These are phyloP conservation scores for Aspergillus terreus DNA, from an alignment of 2,329 filamentous ascomycete species.

Conservation along the genomic window DNA sequence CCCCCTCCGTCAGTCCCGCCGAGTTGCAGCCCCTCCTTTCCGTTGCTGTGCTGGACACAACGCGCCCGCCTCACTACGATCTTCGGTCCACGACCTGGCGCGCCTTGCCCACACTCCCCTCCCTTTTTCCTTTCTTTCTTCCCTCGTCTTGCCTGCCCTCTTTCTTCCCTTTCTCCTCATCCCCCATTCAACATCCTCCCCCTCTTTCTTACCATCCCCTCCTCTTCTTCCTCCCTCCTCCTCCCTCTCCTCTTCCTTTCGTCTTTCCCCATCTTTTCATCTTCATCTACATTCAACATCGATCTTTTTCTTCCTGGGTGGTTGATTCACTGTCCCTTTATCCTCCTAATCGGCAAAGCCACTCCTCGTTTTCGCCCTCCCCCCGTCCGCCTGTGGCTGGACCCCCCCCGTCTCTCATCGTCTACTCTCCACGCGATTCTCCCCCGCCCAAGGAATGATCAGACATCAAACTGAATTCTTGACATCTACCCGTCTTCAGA, in stretches of 20 bases:
- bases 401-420: slow-evolving; percentile 23
- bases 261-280: slow-evolving; percentile 8
- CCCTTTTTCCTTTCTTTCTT: slow-evolving; percentile 8
- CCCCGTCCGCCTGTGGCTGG: slow-evolving; percentile 40
- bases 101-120: slow-evolving; percentile 14
- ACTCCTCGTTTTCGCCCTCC: slow-evolving; percentile 9
- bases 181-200: slow-evolving; percentile 14
- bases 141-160: slow-evolving; percentile 10
- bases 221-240: slow-evolving; percentile 12
- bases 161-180: slow-evolving; percentile 13
- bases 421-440: slow-evolving; percentile 18
- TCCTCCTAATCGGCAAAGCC: slow-evolving; percentile 11
- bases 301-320: slow-evolving; percentile 9
- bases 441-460: slow-evolving; percentile 42
- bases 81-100: slow-evolving; percentile 22
- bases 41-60: slow-evolving; percentile 10
- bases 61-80: slow-evolving; percentile 22
- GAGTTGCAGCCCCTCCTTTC: slow-evolving; percentile 16
- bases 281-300: slow-evolving; percentile 19
- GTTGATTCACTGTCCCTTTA: slow-evolving; percentile 12
- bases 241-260: slow-evolving; percentile 15
- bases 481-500: slow-evolving; percentile 40
- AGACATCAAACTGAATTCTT: slow-evolving; percentile 37
- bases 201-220: slow-evolving; percentile 4
- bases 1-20: slow-evolving; percentile 19